Conservation (phyloP, 306 rosid genomes). For the Datisca glomerata region DNA sequence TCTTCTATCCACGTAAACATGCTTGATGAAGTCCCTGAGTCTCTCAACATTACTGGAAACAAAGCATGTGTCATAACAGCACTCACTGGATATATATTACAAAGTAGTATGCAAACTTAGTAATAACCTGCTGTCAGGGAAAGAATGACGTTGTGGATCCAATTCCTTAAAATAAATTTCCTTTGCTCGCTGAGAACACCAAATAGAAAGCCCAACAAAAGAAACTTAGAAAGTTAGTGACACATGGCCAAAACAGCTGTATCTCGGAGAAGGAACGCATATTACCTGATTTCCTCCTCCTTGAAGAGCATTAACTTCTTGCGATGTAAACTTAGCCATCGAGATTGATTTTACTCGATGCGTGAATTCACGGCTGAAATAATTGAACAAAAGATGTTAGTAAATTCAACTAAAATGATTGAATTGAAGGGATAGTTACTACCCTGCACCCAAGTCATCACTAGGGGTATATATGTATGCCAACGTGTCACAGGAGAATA, state of each 20-base stretch:
- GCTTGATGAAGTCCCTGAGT: constrained; percentile 90
- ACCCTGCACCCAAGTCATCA: constrained; percentile 1
- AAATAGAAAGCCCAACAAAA: constrained; percentile 18
- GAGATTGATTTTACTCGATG: constrained; percentile 92
- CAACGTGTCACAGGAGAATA: neutral
- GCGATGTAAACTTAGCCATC: constrained; percentile 90
- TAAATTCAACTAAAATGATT: constrained; percentile 9
- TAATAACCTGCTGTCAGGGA: constrained; percentile 70
- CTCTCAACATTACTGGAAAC: constrained; percentile 70
- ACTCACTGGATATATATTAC: constrained; percentile 6
- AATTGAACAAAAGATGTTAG: neutral
- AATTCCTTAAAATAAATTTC: constrained; percentile 82
- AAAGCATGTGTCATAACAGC: constrained; percentile 32
- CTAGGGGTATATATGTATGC: constrained; percentile 5
- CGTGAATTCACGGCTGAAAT: constrained; percentile 84
- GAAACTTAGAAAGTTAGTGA: constrained; percentile 11
- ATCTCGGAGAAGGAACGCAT: constrained; percentile 11
- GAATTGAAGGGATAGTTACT: constrained; percentile 7
- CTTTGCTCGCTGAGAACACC: constrained; percentile 53
- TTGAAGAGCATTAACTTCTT: constrained; percentile 91
- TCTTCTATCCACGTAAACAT: constrained; percentile 85
- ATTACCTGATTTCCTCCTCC: constrained; percentile 93
- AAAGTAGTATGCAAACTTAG: constrained; percentile 4
- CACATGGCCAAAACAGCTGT: constrained; percentile 5
- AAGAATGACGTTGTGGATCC: constrained; percentile 74